phyloP scores from a whole-genome alignment of 78 protist species.

The Dictyostelium firmibasis region DNA sequence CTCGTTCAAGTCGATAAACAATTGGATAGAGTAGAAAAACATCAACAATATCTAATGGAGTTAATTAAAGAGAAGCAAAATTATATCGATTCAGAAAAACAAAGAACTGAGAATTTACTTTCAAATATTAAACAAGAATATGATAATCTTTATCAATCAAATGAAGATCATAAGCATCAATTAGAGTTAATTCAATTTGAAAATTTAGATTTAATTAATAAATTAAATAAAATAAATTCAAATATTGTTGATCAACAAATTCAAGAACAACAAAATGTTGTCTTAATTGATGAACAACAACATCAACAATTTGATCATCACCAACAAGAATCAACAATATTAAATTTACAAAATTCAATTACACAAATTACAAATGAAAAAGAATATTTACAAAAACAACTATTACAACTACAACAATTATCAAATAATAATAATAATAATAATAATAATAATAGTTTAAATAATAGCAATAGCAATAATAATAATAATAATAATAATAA shows the following conservation, averaged over 20 bases:
- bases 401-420: background rate
- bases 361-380: background rate
- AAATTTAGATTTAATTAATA: background rate
- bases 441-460: background rate
- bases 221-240: background rate
- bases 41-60: background rate
- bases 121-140: background rate
- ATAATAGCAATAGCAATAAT: background rate
- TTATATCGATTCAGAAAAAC: background rate
- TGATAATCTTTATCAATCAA: constrained; percentile 5
- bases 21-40: background rate
- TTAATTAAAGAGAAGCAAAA: background rate
- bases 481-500: background rate
- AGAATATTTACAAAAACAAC: constrained; percentile 8
- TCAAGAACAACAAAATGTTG: background rate
- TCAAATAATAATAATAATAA: background rate
- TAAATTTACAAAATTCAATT: background rate
- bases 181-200: background rate
- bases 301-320: background rate
- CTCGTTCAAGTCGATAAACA: background rate
- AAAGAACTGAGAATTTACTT: background rate
- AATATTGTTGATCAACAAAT: background rate
- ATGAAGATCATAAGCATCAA: constrained; percentile 3
- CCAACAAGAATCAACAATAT: background rate
- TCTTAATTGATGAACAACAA: background rate